Conservation (phyloP, 2,329 filamentous ascomycete species). For the Aspergillus jensenii region DNA sequence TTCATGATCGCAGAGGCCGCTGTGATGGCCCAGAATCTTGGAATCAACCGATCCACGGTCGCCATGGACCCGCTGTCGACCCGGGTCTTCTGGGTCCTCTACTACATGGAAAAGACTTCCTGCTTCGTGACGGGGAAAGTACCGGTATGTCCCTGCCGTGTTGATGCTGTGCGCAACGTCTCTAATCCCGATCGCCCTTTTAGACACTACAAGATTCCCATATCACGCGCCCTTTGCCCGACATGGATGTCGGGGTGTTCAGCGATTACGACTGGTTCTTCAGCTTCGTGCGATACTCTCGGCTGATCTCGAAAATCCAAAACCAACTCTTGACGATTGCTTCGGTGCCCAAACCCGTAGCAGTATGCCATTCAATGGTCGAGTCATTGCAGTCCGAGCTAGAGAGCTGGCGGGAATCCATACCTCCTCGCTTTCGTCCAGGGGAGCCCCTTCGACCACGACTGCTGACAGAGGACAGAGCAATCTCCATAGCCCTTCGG, state of each 20-base stretch:
- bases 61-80: conserved; percentile 17
- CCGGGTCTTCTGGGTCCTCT: conserved; percentile 43
- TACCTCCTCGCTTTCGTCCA: conserved; percentile 34
- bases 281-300: conserved; percentile 28
- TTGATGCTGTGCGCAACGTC: not conserved
- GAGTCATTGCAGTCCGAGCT: conserved; percentile 25
- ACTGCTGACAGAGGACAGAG: conserved; percentile 4
- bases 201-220: conserved; percentile 38
- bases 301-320: conserved; percentile 36
- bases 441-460: conserved; percentile 23
- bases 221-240: conserved; percentile 37
- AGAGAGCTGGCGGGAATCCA: conserved; percentile 32
- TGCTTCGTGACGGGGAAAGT: conserved; percentile 31
- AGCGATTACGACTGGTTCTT: conserved; percentile 39
- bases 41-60: conserved; percentile 27
- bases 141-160: conserved; percentile 30
- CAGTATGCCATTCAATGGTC: conserved; percentile 20
- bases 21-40: conserved; percentile 33
- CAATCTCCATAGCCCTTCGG: conserved; percentile 24
- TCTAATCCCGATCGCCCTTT: not conserved
- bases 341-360: conserved; percentile 7
- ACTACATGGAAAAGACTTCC: conserved; percentile 39
- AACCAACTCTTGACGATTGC: conserved; percentile 37
- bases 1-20: conserved; percentile 35
- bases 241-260: conserved; percentile 31